phyloP scores from a whole-genome alignment of 2,329 filamentous ascomycete genomes.

The Alternaria arborescens region DNA sequence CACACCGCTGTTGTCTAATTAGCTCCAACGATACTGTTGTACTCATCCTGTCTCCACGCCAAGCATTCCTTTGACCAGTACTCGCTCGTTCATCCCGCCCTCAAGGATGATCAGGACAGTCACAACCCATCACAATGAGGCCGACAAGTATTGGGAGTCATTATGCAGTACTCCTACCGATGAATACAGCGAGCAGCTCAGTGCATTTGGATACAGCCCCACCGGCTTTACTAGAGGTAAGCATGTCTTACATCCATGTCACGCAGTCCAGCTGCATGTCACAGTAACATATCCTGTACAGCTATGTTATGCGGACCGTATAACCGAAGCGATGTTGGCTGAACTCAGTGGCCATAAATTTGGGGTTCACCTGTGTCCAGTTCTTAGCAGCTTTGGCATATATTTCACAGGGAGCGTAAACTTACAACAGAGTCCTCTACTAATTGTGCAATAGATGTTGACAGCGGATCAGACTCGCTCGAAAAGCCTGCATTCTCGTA shows the following conservation, averaged over 20 bases:
- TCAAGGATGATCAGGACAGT: not conserved
- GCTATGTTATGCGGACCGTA: not conserved
- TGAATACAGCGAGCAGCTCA: not conserved
- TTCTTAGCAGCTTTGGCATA: not conserved
- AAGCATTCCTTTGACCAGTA: not conserved
- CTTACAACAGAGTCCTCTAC: not conserved
- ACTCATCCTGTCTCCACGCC: not conserved
- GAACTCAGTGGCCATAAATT: not conserved
- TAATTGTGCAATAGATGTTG: not conserved
- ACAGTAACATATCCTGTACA: not conserved
- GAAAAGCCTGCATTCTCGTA: not conserved
- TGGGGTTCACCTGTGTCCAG: not conserved
- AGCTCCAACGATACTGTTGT: not conserved
- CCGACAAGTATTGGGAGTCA: not conserved
- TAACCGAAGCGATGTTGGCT: not conserved
- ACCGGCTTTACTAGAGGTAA: not conserved
- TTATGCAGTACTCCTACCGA: not conserved
- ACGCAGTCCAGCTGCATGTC: not conserved
- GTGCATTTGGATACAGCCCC: not conserved
- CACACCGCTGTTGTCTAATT: not conserved
- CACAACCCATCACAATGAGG: not conserved
- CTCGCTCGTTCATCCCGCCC: not conserved
- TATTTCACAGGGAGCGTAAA: not conserved
- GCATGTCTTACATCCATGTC: not conserved
- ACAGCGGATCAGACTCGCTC: not conserved